Evolutionary conservation across 148 eudicot genomes (phyloP).

Genomic region (Chenopodium formosanum): DNA sequence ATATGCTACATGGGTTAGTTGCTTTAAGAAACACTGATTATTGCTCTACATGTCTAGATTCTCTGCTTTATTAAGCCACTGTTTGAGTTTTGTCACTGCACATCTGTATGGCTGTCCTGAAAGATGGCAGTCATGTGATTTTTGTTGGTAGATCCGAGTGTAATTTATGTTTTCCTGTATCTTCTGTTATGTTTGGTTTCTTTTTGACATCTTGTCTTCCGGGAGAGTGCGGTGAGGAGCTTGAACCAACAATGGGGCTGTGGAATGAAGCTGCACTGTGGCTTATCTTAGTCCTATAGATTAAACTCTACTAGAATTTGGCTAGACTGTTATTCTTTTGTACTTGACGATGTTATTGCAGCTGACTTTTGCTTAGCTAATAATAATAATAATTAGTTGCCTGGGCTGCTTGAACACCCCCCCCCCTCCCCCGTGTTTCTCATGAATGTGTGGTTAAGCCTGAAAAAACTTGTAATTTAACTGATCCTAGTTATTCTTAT

Average conservation of each 20-base stretch:
- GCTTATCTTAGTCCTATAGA: too few species aligned
- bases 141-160: not conserved
- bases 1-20: not conserved
- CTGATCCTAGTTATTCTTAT: constrained; percentile 9
- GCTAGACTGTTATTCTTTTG: too few species aligned
- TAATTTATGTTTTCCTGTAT: not conserved
- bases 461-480: not conserved
- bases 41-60: not conserved
- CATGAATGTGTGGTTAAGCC: not conserved
- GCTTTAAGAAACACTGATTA: not conserved
- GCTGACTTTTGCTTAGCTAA: too few species aligned
- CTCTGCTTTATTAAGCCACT: not conserved
- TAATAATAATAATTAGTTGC: too few species aligned
- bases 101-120: not conserved
- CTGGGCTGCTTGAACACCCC: too few species aligned
- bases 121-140: not conserved
- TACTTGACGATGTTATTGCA: too few species aligned
- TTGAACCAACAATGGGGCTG: too few species aligned
- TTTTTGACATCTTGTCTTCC: not conserved
- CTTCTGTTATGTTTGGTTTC: not conserved
- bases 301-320: too few species aligned
- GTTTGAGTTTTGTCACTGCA: not conserved
- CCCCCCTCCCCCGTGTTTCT: not conserved
- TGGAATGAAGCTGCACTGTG: too few species aligned
- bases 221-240: not conserved